Evolutionary conservation across 495 filamentous ascomycete species (phyloP), one percentile per base, ranked within the genome.

Genomic region (Parathielavia appendiculata): DNA sequence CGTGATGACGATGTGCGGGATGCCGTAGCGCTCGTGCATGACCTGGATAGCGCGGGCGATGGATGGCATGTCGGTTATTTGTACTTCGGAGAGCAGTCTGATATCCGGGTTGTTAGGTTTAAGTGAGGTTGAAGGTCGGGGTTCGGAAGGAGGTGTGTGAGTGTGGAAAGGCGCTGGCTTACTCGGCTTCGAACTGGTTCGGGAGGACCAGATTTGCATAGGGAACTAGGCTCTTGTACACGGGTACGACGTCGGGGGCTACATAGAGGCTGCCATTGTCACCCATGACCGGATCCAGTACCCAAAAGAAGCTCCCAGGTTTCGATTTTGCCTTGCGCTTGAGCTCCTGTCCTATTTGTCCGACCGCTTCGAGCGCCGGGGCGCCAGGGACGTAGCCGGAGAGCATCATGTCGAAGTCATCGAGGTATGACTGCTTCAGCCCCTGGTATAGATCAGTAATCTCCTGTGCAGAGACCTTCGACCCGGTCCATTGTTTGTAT

Each of bases 151-250:
- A 1, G 8, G 35, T 5, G 23, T 9, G 20, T 32, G 30, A 20
- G 54, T n/a, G n/a, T n/a, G 51, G 35, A 22, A 11, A 51, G 35
- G 74, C 83, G 62, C 26, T 30, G 26, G 26, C 26, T 30, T 76
- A 95, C 91, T 97, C 93, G 23, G 90, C 89, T 76, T 98, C 93
- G 67, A 96, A 98, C 67, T 96, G 92, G 71, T 98, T 98, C 16
- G 93, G 93, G 20, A 97, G 71, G 51, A 97, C 95, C 59, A 98
- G 70, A 68, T 98, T 95, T 5, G 93, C 95, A 63, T 91, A 80
- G 20, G 73, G 73, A 41, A 96, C 75, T 48, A 95, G 75, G 14
- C 77, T 79, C 70, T 88, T 91, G 70, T 97, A 98, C n/a, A 86
- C 89, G 0, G 91, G 91, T 35, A 96, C 86, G 4, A 93, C 90